Percentiles rank a stretch among this genome's conserved stretches.
Conservation (phyloP, 2,329 filamentous ascomycete genomes). For the Cladosporium austrohemisphaericum region DNA sequence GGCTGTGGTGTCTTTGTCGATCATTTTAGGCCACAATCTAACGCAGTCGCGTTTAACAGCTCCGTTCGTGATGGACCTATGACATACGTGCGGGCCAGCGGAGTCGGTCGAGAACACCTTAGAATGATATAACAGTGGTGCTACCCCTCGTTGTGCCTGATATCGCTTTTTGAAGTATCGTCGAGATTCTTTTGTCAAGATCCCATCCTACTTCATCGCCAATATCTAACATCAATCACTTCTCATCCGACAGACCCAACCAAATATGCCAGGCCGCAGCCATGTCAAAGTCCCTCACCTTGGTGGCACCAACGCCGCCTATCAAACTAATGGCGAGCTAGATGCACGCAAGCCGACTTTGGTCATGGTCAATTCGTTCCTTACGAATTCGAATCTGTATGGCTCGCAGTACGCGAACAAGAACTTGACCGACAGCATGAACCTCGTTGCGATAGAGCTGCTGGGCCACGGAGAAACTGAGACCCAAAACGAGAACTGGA, state of each 20-base stretch:
- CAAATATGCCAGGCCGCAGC: conserved; percentile 34
- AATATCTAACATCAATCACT: neutral
- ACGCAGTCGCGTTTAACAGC: too few species aligned
- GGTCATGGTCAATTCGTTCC: conserved; percentile 51
- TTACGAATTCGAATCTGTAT: conserved; percentile 45
- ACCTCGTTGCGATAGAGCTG: conserved; percentile 52
- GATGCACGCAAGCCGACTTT: conserved; percentile 47
- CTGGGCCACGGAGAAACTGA: conserved; percentile 52
- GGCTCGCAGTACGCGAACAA: conserved; percentile 27
- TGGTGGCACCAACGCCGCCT: conserved; percentile 48
- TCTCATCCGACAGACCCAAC: neutral
- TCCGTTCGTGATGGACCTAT: neutral
- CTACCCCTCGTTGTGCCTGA: too few species aligned
- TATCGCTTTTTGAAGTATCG: too few species aligned
- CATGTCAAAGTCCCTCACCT: conserved; percentile 48
- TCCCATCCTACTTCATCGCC: neutral
- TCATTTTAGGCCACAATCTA: too few species aligned
- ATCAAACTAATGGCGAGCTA: conserved; percentile 40
- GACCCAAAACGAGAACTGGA: conserved; percentile 45
- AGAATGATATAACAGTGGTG: too few species aligned
- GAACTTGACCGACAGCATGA: conserved; percentile 36
- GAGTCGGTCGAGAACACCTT: neutral
- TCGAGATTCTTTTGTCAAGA: too few species aligned
- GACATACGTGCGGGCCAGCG: conserved; percentile 1
- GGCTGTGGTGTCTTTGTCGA: too few species aligned